Conservation (phyloP, 768 basidiomycete genomes). For the Rhizopogon vinicolor region DNA sequence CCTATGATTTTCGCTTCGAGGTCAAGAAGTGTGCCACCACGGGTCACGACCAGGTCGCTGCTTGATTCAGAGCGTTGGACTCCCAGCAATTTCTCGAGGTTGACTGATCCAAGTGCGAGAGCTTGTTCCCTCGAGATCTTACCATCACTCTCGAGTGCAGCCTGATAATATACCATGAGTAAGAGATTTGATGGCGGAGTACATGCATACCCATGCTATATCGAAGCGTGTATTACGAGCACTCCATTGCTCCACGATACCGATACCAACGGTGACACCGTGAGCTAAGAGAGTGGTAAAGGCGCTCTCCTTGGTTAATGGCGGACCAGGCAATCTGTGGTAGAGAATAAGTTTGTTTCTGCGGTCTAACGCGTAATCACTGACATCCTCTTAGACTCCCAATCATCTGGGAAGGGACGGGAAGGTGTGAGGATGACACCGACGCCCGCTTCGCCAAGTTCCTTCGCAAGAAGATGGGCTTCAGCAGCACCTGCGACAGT, state of each 20-base stretch:
- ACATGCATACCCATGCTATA: conserved; percentile 65
- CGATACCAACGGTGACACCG: conserved; percentile 71
- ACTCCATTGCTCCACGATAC: conserved; percentile 61
- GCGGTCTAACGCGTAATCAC: not conserved
- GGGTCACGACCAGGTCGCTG: conserved; percentile 54
- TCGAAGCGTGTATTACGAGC: conserved; percentile 80
- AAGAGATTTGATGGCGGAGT: conserved; percentile 19
- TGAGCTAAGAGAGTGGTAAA: conserved; percentile 58
- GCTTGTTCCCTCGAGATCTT: conserved; percentile 41
- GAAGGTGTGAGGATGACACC: conserved; percentile 68
- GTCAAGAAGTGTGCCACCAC: conserved; percentile 50
- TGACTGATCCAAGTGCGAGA: conserved; percentile 47
- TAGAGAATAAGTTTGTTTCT: conserved; percentile 5
- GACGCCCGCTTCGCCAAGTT: conserved; percentile 62
- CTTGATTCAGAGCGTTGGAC: conserved; percentile 16
- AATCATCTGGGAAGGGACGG: conserved; percentile 66
- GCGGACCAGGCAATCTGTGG: conserved; percentile 25
- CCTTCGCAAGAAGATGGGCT: conserved; percentile 66
- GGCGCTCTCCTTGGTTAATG: conserved; percentile 40
- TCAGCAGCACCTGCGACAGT: conserved; percentile 67
- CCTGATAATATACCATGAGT: conserved; percentile 18
- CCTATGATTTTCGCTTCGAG: conserved; percentile 45
- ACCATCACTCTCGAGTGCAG: conserved; percentile 34
- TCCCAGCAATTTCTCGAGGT: conserved; percentile 45
- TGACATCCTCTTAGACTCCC: conserved; percentile 51